Evolutionary conservation across 164 flowering plant genomes (phyloP), one percentile per base, ranked within the genome.

Genomic region (Magnolia sinica): DNA sequence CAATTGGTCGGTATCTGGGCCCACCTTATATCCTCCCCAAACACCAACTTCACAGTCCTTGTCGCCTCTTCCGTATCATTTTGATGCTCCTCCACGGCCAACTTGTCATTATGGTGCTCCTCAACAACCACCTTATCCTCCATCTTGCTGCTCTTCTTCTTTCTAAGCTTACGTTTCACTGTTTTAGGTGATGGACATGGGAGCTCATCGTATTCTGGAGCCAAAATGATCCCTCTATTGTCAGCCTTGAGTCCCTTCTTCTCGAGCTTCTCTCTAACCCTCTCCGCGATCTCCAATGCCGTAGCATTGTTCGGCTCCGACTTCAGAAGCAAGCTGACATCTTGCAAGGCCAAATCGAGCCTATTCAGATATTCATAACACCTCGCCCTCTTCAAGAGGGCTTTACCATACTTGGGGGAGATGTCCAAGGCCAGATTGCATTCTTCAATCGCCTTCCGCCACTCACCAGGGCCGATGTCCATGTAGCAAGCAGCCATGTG

Each of bases 11-110:
- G 97, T 20, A 92, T 18, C 71, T 90, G 89, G 13, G 93, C 96
- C 87, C 90, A 88, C 73, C 99, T 91, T 75, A 96, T 94, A 79
- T 96, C 99, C 73, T 93, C 97, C 31, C 91, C 92, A 74, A 82
- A 87, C 24, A 94, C 91, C 83, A 96, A 83, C 67, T 96, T 96
- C 70, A 96, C 87, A 50, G 79, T 82, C 81, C 82, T 90, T 78
- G 77, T 82, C n/a, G 86, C 87, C 74, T 90, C 90, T 72, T 85
- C 88, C 74, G 80, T 80, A 11, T 65, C 74, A 52, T 45, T 61
- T 49, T 68, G 78, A 68, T 86, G 83, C 82, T 90, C 93, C 75
- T 89, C 87, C 84, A 89, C 90, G 64, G 85, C 92, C 70, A 83
- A 85, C 76, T 86, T 86, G 14, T 55, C 61, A 11, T 55, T 16